Base-by-base conservation (phyloP, 495 filamentous ascomycete species). In the Aspergillus heteromorphus region DNA sequence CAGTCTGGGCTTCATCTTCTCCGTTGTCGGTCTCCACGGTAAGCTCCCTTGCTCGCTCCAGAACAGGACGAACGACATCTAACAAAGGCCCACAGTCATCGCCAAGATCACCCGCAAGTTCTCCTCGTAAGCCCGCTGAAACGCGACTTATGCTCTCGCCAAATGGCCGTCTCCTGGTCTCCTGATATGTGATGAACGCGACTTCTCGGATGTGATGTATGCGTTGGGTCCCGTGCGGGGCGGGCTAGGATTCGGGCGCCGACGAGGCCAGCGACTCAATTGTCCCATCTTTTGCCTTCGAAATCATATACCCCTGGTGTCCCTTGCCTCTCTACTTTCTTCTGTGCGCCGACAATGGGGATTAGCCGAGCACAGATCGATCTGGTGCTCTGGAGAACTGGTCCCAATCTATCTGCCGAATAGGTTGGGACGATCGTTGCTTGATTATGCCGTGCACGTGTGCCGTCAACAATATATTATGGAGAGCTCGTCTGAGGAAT, bases 1-100 rank as follows among this genome's bases (percentile, higher is more conserved):
- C 59, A 91, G 86, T 58, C 79, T 98, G 58, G 93, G 92, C 40
- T 98, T 98, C 75, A 98, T 98, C 71, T 95, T 97, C 77, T 93
- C 88, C 63, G 93, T 98, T 68, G 93, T 98, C 63, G 91, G 90
- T 62, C 78, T 98, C 70, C 93, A 98, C 73, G 88, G 93, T 98
- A 83, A 57, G 88, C 80, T 36, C 8, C 16, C 9, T 13, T 17
- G 23, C n/a, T 9, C 23, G 11, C 40, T 47, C 48, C 29, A 31
- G 45, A 48, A 49, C 13, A 29, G 19, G 18, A 25, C 14, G 25
- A 40, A 30, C 57, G 34, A 56, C 64, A 45, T 64, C 65, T 63
- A 52, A 65, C 61, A 51, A 40, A 42, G 47, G 48, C 54, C 16
- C 19, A 36, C 58, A 97, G 92, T 97, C 71, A 93, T 97, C 69